Percentiles rank a stretch among this genome's conserved stretches.
These are phyloP conservation scores for Trichocladium antarcticum DNA, from an alignment of 495 filamentous ascomycete species.

Conservation along the genomic window DNA sequence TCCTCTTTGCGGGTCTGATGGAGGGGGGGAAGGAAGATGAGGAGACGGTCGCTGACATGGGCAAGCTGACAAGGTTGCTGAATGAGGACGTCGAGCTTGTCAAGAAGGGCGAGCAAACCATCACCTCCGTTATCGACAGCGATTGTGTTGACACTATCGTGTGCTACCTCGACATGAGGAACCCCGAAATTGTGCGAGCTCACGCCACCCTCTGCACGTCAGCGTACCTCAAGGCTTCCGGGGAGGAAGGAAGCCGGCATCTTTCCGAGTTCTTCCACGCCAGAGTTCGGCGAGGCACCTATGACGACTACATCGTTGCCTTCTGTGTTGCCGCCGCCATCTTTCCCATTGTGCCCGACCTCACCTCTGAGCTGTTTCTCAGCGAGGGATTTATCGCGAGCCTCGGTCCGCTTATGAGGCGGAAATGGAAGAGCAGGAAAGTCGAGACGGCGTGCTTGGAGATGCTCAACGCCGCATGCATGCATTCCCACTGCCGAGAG, in stretches of 20 bases:
- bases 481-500: constrained; percentile 65
- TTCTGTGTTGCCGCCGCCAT: constrained; percentile 81
- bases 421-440: constrained; percentile 61
- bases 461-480: constrained; percentile 81
- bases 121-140: constrained; percentile 60
- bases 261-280: constrained; percentile 56
- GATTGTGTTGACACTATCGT: constrained; percentile 73
- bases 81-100: constrained; percentile 34
- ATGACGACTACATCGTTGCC: constrained; percentile 55
- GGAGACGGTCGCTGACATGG: constrained; percentile 39
- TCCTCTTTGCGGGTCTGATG: constrained; percentile 45
- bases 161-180: constrained; percentile 63
- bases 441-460: constrained; percentile 76
- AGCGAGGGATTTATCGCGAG: constrained; percentile 67
- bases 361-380: constrained; percentile 64
- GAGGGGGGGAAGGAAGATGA: constrained; percentile 47
- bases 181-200: constrained; percentile 52
- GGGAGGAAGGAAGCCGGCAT: constrained; percentile 51
- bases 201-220: constrained; percentile 67
- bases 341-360: constrained; percentile 69
- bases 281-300: constrained; percentile 37
- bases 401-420: constrained; percentile 58
- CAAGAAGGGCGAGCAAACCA: constrained; percentile 29
- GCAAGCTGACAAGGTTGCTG: constrained; percentile 40
- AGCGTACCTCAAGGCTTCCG: constrained; percentile 68